phyloP scores from a whole-genome alignment of 352 stramenopile species.

The Globisporangium megalacanthum region DNA sequence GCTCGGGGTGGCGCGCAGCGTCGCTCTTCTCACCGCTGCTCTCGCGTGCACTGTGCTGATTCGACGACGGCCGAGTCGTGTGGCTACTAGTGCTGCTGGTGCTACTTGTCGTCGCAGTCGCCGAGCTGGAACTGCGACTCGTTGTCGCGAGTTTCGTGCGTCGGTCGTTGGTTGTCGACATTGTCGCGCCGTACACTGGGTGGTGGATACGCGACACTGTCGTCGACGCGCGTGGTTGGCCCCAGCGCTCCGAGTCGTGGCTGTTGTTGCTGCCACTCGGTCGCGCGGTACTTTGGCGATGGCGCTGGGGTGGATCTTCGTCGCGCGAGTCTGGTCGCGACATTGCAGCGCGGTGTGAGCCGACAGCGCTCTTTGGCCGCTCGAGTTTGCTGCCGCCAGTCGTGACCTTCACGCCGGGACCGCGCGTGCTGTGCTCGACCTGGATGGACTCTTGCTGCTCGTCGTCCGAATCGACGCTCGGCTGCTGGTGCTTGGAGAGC shows the following conservation, averaged over 20 bases:
- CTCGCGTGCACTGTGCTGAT: conserved; percentile 22
- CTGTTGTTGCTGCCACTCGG: conserved; percentile 28
- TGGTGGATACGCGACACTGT: conserved; percentile 27
- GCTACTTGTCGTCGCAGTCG: neutral
- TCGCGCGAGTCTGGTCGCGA: conserved; percentile 15
- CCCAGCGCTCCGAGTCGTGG: conserved; percentile 43
- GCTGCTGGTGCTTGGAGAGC: conserved; percentile 14
- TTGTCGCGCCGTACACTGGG: conserved; percentile 29
- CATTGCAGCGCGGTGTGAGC: conserved; percentile 11
- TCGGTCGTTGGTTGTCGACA: conserved; percentile 27
- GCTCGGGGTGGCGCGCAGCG: conserved; percentile 24
- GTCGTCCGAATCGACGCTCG: conserved; percentile 32
- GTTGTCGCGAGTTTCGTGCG: conserved; percentile 6
- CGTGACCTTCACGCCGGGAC: conserved; percentile 8
- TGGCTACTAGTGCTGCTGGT: neutral
- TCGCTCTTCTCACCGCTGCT: conserved; percentile 26
- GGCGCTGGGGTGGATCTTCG: conserved; percentile 19
- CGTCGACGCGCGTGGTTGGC: conserved; percentile 26
- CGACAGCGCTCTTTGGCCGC: conserved; percentile 39
- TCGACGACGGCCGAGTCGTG: conserved; percentile 11
- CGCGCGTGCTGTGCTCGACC: conserved; percentile 26
- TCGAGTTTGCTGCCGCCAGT: conserved; percentile 20
- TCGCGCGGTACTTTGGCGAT: conserved; percentile 18
- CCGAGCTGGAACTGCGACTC: conserved; percentile 9
- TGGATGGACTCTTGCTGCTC: conserved; percentile 34